These are phyloP conservation scores for Quillaja saponaria DNA, from an alignment of 306 rosid species.

Conservation along the genomic window DNA sequence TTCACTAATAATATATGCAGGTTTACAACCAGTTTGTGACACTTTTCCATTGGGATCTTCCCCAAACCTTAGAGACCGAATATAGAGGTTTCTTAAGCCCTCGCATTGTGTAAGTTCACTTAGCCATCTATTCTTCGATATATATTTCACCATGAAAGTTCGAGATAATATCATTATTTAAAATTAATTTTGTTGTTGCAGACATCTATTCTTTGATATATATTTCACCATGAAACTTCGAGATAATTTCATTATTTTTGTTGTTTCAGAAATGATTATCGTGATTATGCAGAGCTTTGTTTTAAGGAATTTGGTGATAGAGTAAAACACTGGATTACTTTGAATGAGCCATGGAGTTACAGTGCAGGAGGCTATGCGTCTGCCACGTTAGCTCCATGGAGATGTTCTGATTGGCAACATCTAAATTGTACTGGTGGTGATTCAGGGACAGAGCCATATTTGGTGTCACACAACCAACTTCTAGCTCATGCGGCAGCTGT, in stretches of 20 bases:
- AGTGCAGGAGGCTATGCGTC: constrained; percentile 28
- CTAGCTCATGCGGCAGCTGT: constrained; percentile 70
- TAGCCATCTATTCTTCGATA: too few species aligned
- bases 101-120: constrained; percentile 48
- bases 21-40: constrained; percentile 54
- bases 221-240: too few species aligned
- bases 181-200: not conserved
- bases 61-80: constrained; percentile 62
- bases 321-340: constrained; percentile 64
- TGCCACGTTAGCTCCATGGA: constrained; percentile 36
- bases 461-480: constrained; percentile 51
- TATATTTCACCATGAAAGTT: too few species aligned
- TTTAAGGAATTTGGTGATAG: constrained; percentile 56
- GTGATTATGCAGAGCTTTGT: constrained; percentile 57
- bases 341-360: constrained; percentile 51
- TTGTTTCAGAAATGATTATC: constrained; percentile 42
- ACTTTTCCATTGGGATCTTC: constrained; percentile 73
- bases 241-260: too few species aligned
- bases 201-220: too few species aligned
- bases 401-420: constrained; percentile 49
- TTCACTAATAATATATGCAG: not conserved
- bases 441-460: constrained; percentile 58
- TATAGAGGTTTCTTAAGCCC: constrained; percentile 61
- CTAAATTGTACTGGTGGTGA: constrained; percentile 49
- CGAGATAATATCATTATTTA: too few species aligned